Base-by-base conservation (phyloP, 371 early-diverging fungal species). In the Zychaea mexicana region DNA sequence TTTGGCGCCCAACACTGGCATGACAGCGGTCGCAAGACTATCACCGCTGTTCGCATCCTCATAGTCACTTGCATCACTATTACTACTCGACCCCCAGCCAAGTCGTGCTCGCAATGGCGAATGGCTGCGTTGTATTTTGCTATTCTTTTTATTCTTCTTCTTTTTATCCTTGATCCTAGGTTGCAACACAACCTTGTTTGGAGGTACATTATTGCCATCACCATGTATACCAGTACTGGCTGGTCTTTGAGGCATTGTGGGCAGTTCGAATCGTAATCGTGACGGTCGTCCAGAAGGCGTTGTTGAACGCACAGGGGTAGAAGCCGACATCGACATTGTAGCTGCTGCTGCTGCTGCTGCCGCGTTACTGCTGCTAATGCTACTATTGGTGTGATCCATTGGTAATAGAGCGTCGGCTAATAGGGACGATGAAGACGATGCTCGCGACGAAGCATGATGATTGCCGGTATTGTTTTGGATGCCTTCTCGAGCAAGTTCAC, bases 1-100 rank as follows among this genome's bases (percentile, higher is more conserved):
- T 26, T 75, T 76, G 39, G 75, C 68, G 5, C 82, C 79, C 22
- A 82, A 61, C 5, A 62, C 65, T 2, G 78, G 74, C 42, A 64
- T 65, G 21, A 68, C 47, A 49, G 32, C 62, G n/a, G n/a, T n/a
- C n/a, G n/a, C n/a, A n/a, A n/a, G n/a, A 42, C n/a, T 13, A 15
- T 42, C 4, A 2, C 15, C 24, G 21, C 56, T 66, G 52, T 33
- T 73, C 70, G 24, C 71, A 45, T 52, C 63, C 1, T 66, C 69
- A 28, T 65, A 67, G 49, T 76, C 73, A 31, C 65, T 68, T 52
- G 38, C 56, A 42, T 49, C 67, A 52, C 65, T 60, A 47, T 59
- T 64, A 17, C 56, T 60, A 42, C 65, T 49, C n/a, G 49, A 49
- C 9, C 49, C 49, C 21, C 21, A 55, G 17, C 68, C 72, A 26